Evolutionary conservation across 345 rosid genomes (phyloP), one percentile per base, ranked within the genome.

Genomic region (Salix brachista): DNA sequence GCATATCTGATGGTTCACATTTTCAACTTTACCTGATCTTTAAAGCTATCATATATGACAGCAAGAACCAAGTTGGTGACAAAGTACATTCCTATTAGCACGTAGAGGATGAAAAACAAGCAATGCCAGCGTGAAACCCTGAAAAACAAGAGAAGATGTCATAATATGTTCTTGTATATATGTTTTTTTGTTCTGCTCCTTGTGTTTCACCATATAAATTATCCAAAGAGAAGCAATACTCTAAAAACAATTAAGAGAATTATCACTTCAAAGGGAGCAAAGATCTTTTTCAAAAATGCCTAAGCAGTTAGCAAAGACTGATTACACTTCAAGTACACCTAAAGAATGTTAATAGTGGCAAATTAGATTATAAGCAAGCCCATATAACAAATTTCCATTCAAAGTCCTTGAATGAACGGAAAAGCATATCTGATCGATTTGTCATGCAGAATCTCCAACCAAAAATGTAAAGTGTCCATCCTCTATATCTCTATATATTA

Each of bases 51-150:
- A 71, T 96, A 96, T 16, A 96, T 94, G 72, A 96, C 99, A 79
- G 98, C 99, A 84, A 96, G 98, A 77, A 96, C 87, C 92, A 96
- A 88, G 86, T 96, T 96, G 0, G 98, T 96, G 89, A 96, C 96
- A 28, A 93, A 96, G 90, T 96, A 96, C 83, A 96, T 97, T 6
- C 94, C 99, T 82, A 96, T 58, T 69, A 96, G 90, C 81, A 96
- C 88, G 39, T 91, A 96, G 71, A 96, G 87, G 75, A 92, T 87
- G 76, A 90, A 93, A 84, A 93, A 93, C 50, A 93, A 69, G 86
- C 84, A 80, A 72, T 88, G 91, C 97, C 98, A 93, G 58, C 99
- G 98, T 28, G 99, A 90, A 83, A 76, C 85, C 92, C 99, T 96
- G 77, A 62, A 82, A 83, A 80, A 28, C 36, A 39, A 18, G 61